Evolutionary conservation across 768 basidiomycete species (phyloP).

Genomic region (Tylopilus felleus): DNA sequence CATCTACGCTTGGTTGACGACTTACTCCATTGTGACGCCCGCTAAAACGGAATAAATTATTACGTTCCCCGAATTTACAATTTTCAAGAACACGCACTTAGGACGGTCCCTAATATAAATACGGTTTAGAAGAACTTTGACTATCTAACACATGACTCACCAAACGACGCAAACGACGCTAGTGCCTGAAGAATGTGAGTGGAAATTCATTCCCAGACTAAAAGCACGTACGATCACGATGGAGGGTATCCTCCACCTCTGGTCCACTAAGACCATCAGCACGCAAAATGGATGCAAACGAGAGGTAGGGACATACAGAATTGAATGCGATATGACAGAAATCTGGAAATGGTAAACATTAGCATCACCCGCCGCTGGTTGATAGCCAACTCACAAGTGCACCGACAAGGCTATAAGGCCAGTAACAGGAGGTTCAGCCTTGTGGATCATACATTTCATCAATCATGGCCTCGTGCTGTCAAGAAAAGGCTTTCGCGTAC

Average conservation of each 20-base stretch:
- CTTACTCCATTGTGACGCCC: neutral
- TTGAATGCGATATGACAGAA: constrained; percentile 2
- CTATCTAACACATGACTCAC: neutral
- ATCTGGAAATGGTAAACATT: too few species aligned
- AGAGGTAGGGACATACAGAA: neutral
- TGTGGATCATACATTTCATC: neutral
- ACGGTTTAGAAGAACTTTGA: neutral
- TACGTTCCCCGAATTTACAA: neutral
- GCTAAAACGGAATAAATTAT: neutral
- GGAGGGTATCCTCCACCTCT: neutral
- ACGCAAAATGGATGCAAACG: neutral
- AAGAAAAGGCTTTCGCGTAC: too few species aligned
- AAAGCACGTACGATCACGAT: neutral
- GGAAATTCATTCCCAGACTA: neutral
- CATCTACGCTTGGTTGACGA: too few species aligned
- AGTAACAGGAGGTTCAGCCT: constrained; percentile 1
- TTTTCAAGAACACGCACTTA: neutral
- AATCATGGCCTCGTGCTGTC: neutral
- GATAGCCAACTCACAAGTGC: constrained; percentile 6
- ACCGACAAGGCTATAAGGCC: constrained; percentile 2
- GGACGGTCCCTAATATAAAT: neutral
- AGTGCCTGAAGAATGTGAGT: neutral
- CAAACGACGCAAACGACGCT: neutral
- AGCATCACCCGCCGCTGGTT: too few species aligned
- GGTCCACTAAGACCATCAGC: neutral